Evolutionary conservation across 164 flowering plant species (phyloP), one percentile per base, ranked within the genome.

Genomic region (Litsea cubeba): DNA sequence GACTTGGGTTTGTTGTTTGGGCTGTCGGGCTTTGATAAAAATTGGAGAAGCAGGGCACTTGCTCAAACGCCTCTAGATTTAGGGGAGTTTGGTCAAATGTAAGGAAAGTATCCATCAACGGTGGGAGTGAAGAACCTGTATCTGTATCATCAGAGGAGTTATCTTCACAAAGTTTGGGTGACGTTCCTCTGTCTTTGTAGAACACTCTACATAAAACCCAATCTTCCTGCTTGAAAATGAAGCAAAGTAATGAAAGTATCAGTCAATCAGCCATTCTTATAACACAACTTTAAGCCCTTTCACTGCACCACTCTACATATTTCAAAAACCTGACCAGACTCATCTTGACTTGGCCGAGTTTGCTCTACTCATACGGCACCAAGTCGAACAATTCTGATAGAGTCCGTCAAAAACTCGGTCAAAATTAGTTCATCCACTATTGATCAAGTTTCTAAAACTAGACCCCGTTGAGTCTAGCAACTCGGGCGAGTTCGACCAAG

Each of bases 141-240:
- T 74, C 74, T 35, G 83, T 67, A 57, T 74, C 74, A 40, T 83
- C 82, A 65, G 50, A 76, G 46, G 78, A 71, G 65, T 75, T 72
- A 23, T 79, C 76, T n/a, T 75, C 64, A 76, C 74, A 72, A 17
- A 17, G 63, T 30, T 73, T 77, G 57, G 25, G 54, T 30, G 66
- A 62, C 58, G 78, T 86, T 68, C 76, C 86, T 62, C 83, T 87
- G 83, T 86, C 74, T 64, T 89, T 88, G 84, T 84, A 83, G 72
- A 92, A 92, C 0, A 89, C 97, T 83, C 95, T 83, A 67, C 97
- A 92, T 60, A 92, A 74, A 24, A 89, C 97, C 97, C 97, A 92
- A 71, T 92, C 93, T 75, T 91, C 94, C 95, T 90, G 92, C 57
- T 51, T 57, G 35, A 50, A 23, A 22, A 10, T 63, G 15, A 25